phyloP scores from a whole-genome alignment of 768 basidiomycete species.

The Imleria badia region DNA sequence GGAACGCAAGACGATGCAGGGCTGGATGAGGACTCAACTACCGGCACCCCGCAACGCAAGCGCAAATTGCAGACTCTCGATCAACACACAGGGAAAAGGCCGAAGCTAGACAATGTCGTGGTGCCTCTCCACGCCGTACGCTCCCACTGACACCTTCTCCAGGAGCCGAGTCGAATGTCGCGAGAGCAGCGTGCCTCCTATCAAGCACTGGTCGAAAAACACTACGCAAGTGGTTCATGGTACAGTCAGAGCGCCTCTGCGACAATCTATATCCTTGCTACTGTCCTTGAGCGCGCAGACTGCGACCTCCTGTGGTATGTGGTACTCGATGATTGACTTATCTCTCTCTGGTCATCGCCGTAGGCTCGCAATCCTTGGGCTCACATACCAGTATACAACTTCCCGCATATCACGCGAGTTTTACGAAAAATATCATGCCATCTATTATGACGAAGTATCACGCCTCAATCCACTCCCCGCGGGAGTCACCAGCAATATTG shows the following conservation, averaged over 20 bases:
- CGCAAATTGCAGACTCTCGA: conserved; percentile 46
- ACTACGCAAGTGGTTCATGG: conserved; percentile 84
- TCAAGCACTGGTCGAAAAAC: conserved; percentile 65
- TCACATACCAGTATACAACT: conserved; percentile 90
- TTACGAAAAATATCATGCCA: conserved; percentile 78
- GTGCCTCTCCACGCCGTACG: neutral
- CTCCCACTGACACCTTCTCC: conserved; percentile 6
- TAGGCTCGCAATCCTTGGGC: conserved; percentile 90
- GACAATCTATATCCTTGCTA: conserved; percentile 87
- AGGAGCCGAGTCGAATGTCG: conserved; percentile 59
- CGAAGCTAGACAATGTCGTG: conserved; percentile 49
- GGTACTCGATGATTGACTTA: neutral
- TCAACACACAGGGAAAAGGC: conserved; percentile 53
- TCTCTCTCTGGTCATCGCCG: conserved; percentile 1
- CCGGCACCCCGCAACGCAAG: conserved; percentile 43
- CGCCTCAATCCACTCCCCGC: conserved; percentile 75
- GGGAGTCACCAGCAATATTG: conserved; percentile 34
- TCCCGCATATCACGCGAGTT: conserved; percentile 82
- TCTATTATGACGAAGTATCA: conserved; percentile 90
- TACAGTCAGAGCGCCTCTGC: conserved; percentile 89
- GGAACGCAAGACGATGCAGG: conserved; percentile 41
- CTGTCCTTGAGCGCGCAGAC: conserved; percentile 87
- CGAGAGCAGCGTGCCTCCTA: conserved; percentile 69
- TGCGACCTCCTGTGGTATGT: conserved; percentile 89
- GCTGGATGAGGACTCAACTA: conserved; percentile 42